These are phyloP conservation scores for Pseudodiploospora longispora DNA, from an alignment of 2,329 filamentous ascomycete species.

Conservation along the genomic window DNA sequence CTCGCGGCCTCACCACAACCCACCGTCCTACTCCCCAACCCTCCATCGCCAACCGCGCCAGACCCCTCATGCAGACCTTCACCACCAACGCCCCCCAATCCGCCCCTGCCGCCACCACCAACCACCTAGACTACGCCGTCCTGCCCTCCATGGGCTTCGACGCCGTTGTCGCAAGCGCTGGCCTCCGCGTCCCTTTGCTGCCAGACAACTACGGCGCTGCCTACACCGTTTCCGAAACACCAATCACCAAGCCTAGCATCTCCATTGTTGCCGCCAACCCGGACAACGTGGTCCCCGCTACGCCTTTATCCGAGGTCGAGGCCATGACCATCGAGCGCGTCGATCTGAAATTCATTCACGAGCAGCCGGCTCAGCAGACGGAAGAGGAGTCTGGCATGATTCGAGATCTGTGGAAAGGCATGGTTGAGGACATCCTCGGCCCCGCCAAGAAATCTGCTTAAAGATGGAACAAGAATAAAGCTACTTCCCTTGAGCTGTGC, in stretches of 20 bases:
- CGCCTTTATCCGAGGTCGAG: constrained; percentile 50
- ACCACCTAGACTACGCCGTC: constrained; percentile 44
- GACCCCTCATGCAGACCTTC: constrained; percentile 59
- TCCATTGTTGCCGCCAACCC: constrained; percentile 50
- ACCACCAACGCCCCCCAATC: constrained; percentile 40
- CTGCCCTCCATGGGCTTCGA: constrained; percentile 38
- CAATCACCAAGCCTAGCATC: constrained; percentile 37
- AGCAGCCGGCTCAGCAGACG: constrained; percentile 17
- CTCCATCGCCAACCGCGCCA: constrained; percentile 34
- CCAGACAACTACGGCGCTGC: constrained; percentile 48
- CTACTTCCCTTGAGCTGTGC: neutral
- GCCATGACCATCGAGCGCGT: constrained; percentile 49
- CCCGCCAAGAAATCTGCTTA: constrained; percentile 12
- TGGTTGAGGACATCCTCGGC: constrained; percentile 42
- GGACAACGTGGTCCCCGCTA: constrained; percentile 40
- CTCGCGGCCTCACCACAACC: constrained; percentile 37
- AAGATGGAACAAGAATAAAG: neutral
- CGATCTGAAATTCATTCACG: constrained; percentile 45
- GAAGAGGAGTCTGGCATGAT: constrained; percentile 38
- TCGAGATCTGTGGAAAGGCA: constrained; percentile 46
- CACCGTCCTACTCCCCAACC: constrained; percentile 40
- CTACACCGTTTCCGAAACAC: constrained; percentile 32
- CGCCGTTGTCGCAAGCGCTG: constrained; percentile 23
- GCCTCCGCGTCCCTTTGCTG: constrained; percentile 47
- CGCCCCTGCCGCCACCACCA: constrained; percentile 33